Evolutionary conservation across 1,284 basidiomycete species (phyloP), one percentile per base, ranked within the genome.

Genomic region (Cryptococcus amylolentus): DNA sequence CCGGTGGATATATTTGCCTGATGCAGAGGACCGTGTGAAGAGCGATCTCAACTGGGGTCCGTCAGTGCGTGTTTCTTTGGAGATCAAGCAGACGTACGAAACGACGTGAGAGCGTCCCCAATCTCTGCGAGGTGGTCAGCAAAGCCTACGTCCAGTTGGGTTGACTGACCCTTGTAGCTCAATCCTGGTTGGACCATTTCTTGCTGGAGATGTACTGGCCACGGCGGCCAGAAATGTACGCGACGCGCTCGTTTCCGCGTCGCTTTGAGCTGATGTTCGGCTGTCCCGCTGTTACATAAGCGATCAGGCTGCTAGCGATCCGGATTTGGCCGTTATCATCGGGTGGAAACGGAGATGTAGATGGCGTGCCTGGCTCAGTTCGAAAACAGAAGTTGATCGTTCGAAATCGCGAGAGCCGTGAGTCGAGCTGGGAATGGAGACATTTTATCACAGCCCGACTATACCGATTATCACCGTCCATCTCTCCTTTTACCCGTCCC

Each of bases 11-110:
- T 48, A 98, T 83, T 60, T 88, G 86, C 26, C 94, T 86, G 26
- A 93, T 84, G 69, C 90, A 95, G 1, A 98, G 82, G 58, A 98
- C 89, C 1, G 87, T 88, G 72, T 97, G 93, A 57, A 96, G 86
- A 2, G 90, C 88, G 26, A 94, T 88, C 74, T 98, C 94, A 65
- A 98, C 91, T 94, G 53, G 23, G 41, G 41, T 42, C 13, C 12
- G 6, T 28, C n/a, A 28, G 28, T 10, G 14, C 37, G 47, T 37
- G 37, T 35, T 8, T 35, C 16, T 8, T 12, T 6, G 14, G 42
- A 16, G 37, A 47, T 39, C 23, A 38, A 38, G 37, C 4, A 26
- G n/a, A 27, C 70, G 28, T 50, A 75, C 73, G 61, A 55, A 74
- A 71, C 0, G 72, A 71, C 7, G 71, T 63, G n/a, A 75, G 50